phyloP scores from a whole-genome alignment of 768 basidiomycete genomes.

The Suillus sp. region DNA sequence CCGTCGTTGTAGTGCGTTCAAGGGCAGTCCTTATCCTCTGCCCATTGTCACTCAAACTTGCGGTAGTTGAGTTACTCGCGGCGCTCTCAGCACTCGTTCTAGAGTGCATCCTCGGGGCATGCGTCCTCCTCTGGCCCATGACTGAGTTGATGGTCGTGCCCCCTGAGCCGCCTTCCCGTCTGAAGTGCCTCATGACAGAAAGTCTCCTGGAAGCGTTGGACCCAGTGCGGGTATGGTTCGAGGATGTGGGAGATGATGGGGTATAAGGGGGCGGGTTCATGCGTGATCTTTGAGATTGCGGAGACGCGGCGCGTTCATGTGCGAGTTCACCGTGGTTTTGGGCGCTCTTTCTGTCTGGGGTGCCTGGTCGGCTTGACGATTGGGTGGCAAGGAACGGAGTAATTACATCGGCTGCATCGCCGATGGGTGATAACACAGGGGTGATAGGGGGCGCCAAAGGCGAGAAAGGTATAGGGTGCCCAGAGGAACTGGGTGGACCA shows the following conservation, averaged over 20 bases:
- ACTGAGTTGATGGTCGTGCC: conserved; percentile 15
- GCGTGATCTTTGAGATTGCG: conserved; percentile 17
- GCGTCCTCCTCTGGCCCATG: conserved; percentile 4
- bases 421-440: conserved; percentile 2
- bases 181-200: conserved; percentile 12
- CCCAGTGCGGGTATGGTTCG: not conserved
- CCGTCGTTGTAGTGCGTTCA: conserved; percentile 9
- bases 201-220: not conserved
- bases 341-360: conserved; percentile 6
- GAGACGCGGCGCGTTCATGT: conserved; percentile 2
- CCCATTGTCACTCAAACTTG: not conserved
- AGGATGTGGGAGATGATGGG: conserved; percentile 9
- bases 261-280: conserved; percentile 34
- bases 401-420: conserved; percentile 27
- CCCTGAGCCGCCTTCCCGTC: conserved; percentile 15
- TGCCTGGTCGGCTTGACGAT: conserved; percentile 10
- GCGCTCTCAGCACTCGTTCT: conserved; percentile 1
- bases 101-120: not conserved
- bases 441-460: conserved; percentile 3
- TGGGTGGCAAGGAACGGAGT: conserved; percentile 23
- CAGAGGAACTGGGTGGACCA: conserved; percentile 4
- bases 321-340: conserved; percentile 13
- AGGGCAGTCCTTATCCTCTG: conserved; percentile 4
- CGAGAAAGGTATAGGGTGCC: conserved; percentile 1
- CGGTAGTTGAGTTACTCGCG: not conserved